Percentiles rank a stretch among this genome's conserved stretches.
These are phyloP conservation scores for Nitzschia sp. DNA, from an alignment of 108 stramenopile species.

Conservation along the genomic window DNA sequence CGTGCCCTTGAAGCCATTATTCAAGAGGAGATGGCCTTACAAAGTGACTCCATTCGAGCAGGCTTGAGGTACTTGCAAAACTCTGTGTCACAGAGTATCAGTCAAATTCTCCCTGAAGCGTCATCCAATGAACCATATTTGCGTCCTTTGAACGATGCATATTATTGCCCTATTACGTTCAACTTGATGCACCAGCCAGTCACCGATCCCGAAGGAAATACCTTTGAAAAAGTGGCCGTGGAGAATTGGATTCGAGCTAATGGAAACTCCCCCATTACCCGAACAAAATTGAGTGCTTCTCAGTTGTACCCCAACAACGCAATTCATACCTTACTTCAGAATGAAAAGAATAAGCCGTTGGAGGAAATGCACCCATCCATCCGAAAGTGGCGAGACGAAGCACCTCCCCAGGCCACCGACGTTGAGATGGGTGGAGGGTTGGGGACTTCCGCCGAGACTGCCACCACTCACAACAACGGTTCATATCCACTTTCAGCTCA, in stretches of 20 bases:
- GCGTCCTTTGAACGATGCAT: conserved; percentile 19
- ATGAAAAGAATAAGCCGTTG: conserved; percentile 14
- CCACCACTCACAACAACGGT: neutral
- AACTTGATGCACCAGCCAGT: conserved; percentile 24
- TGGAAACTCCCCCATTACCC: conserved; percentile 14
- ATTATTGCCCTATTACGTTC: conserved; percentile 28
- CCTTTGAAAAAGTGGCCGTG: conserved; percentile 29
- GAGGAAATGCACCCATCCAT: conserved; percentile 16
- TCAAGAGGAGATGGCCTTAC: conserved; percentile 2
- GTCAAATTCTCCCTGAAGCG: conserved; percentile 1
- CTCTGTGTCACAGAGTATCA: conserved; percentile 8
- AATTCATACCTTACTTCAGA: conserved; percentile 9
- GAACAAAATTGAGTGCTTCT: neutral
- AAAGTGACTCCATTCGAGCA: neutral
- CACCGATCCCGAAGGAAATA: conserved; percentile 31
- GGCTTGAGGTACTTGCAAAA: neutral
- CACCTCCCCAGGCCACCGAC: conserved; percentile 1
- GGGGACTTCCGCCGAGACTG: neutral
- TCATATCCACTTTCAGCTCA: conserved; percentile 3
- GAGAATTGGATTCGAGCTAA: conserved; percentile 26
- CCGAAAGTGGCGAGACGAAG: conserved; percentile 18
- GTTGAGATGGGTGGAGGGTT: conserved; percentile 8
- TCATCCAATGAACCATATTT: neutral
- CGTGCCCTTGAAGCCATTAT: conserved; percentile 17
- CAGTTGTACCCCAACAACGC: conserved; percentile 29